Base-by-base conservation (phyloP, 768 basidiomycete species). In the Pisolithus sp. region DNA sequence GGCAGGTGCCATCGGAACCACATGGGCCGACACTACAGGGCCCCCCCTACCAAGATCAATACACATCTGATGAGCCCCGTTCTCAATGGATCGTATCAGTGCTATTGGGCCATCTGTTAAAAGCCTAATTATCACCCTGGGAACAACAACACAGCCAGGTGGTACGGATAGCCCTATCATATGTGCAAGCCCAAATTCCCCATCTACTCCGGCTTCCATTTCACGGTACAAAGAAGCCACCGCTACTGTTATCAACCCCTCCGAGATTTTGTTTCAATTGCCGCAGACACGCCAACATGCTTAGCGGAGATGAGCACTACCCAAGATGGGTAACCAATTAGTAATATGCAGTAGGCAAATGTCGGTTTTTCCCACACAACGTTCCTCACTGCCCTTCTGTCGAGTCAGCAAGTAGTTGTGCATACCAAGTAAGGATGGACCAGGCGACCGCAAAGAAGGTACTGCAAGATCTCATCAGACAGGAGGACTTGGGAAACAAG, bases 401-500 rank as follows among this genome's bases (percentile, higher is more conserved):
- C 34, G 12, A 12, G 34, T 34, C 34, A 34, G 3, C 34, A 15
- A 34, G 34, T 12, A 34, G 34, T 34, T 12, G 31, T 34, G 31
- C 31, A 34, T 10, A 10, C 31, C 31, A 13, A 30, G 30, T 10
- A 12, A 15, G 34, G 65, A 59, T 61, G 47, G 83, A 89, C 65
- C 88, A 90, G 66, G 68, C 68, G 8, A 74, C 78, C 39, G 82
- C 83, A 24, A 87, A 82, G 65, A 84, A 83, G 57, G 76, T 78
- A 30, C 82, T 95, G 13, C 80, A 81, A 58, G 85, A 86, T 30
- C 83, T 95, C 62, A 77, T 82, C 63, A 84, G 80, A 56, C 79
- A 80, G 44, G 82, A 85, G 41, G 85, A 82, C 52, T 74, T 88
- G 55, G 74, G 75, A 30, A 94, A 96, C 73, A 86, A 82, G 70